Conservation (phyloP, 352 stramenopile species). For the Phytophthora palmivora region DNA sequence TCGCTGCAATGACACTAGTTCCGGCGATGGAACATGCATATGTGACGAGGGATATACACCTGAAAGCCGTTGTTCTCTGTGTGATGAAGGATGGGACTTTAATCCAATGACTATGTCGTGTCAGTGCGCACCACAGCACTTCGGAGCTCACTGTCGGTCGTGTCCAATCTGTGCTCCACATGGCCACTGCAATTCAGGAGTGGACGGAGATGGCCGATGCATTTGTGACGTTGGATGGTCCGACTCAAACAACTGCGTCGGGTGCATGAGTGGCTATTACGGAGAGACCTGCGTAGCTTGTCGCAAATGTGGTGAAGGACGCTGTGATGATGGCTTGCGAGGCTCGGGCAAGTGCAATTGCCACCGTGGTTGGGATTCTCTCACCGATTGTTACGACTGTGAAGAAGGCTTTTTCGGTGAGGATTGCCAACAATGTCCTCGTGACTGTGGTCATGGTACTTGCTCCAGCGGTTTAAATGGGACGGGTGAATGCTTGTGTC, state of each 20-base stretch:
- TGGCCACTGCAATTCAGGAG: constrained; percentile 83
- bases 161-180: constrained; percentile 88
- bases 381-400: constrained; percentile 86
- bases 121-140: constrained; percentile 86
- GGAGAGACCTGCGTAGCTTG: constrained; percentile 73
- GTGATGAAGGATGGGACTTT: constrained; percentile 88
- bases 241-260: constrained; percentile 89
- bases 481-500: constrained; percentile 79
- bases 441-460: constrained; percentile 75
- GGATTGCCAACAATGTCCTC: constrained; percentile 69
- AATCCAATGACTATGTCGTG: constrained; percentile 89
- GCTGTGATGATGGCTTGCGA: constrained; percentile 81
- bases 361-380: constrained; percentile 75
- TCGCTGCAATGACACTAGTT: constrained; percentile 74
- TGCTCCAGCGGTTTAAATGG: constrained; percentile 83
- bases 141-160: constrained; percentile 77
- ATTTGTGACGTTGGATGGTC: constrained; percentile 89
- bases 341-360: constrained; percentile 86
- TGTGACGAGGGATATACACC: constrained; percentile 87
- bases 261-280: constrained; percentile 87
- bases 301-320: constrained; percentile 79
- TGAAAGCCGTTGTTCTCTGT: constrained; percentile 78
- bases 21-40: constrained; percentile 76
- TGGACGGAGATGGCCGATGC: constrained; percentile 82
- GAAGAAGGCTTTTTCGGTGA: constrained; percentile 84